Evolutionary conservation across 331 rosid species (phyloP), one percentile per base, ranked within the genome.

Genomic region (Rosa hybrid): DNA sequence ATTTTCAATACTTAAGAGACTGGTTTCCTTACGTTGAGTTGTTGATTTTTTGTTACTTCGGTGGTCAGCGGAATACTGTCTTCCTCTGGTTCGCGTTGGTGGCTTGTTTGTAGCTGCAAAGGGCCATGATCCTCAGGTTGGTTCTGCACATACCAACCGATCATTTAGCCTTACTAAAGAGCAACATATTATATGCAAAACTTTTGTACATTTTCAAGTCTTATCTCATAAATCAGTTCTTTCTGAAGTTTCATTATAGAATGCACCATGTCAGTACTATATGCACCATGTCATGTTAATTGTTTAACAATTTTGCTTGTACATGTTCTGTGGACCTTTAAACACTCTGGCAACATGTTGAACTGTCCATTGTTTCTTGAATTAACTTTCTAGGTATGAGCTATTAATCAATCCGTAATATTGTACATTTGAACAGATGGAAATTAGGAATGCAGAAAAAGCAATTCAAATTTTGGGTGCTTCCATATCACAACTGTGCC

Each of bases 401-500:
- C 56, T 49, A 50, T 77, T 48, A 34, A 68, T 71, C 67, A 65
- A 21, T 81, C 72, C 38, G 77, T 67, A 30, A 50, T 68, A 72
- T 71, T 81, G 57, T 75, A 48, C 67, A 71, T 78, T 72, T 77
- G 73, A 77, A 77, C 77, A 90, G 98, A 94, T n/a, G 57, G 99
- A 95, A 89, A 91, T 93, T 74, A 80, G 41, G 79, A 93, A 84
- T 87, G 98, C 97, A 72, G 94, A 90, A 84, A 91, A 77, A 57
- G 93, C 98, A 56, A 88, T 95, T 76, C 88, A 88, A 80, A 82
- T 79, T 83, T 86, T 95, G 94, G 97, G 99, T 68, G 99, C 92
- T 44, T 91, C 96, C 16, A 48, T 91, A 44, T 75, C 88, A 83
- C 92, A 88, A 86, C 83, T 89, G 7, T 86, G 90, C 84, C 81